These are phyloP conservation scores for Ganoderma boninense DNA, from an alignment of 1,284 basidiomycete species.

Conservation along the genomic window DNA sequence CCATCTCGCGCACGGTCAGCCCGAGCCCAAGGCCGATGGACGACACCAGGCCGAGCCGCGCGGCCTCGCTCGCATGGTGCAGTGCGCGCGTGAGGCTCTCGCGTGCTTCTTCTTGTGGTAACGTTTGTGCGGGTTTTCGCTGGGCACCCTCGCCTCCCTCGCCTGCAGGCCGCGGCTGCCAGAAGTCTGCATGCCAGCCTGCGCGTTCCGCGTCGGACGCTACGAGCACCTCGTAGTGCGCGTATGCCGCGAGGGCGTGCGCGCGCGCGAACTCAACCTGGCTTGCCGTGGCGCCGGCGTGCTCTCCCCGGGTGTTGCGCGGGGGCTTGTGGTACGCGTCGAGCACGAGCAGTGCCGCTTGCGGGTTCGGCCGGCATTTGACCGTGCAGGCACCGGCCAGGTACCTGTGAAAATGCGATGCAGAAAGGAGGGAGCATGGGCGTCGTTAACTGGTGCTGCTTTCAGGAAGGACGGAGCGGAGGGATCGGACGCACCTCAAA, in stretches of 20 bases:
- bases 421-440: neutral
- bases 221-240: slow-evolving; percentile 14
- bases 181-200: slow-evolving; percentile 11
- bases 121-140: too few species aligned
- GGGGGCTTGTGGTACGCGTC: slow-evolving; percentile 14
- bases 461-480: neutral
- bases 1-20: slow-evolving; percentile 10
- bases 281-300: slow-evolving; percentile 6
- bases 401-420: slow-evolving; percentile 16
- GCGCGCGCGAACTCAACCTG: slow-evolving; percentile 13
- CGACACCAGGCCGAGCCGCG: slow-evolving; percentile 20
- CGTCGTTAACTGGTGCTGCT: neutral
- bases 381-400: slow-evolving; percentile 17
- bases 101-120: neutral
- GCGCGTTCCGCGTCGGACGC: slow-evolving; percentile 7
- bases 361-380: slow-evolving; percentile 7
- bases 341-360: slow-evolving; percentile 23
- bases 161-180: slow-evolving; percentile 10
- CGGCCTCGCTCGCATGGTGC: slow-evolving; percentile 24
- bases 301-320: neutral
- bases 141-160: slow-evolving; percentile 1
- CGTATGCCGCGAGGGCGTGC: slow-evolving; percentile 22
- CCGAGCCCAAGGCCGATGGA: slow-evolving; percentile 17
- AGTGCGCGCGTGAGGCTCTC: slow-evolving; percentile 11
- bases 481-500: slow-evolving; percentile 14